Evolutionary conservation across 495 filamentous ascomycete genomes (phyloP).

Genomic region (Lasiosphaeriaceae sp.): DNA sequence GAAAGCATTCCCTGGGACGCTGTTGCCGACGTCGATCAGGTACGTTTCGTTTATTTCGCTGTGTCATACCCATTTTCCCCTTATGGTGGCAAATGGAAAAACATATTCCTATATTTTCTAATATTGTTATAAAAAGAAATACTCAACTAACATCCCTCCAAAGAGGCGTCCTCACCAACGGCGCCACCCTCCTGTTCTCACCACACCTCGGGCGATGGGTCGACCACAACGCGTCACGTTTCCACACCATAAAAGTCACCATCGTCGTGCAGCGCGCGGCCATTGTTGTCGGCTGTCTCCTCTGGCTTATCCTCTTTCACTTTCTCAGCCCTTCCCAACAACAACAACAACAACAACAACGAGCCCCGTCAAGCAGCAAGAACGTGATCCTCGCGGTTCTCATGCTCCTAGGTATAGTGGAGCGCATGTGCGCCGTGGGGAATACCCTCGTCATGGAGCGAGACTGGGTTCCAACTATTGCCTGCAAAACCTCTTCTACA

Average conservation of each 20-base stretch:
- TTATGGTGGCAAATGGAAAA: neutral
- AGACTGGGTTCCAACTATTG: constrained; percentile 51
- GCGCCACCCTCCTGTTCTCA: constrained; percentile 36
- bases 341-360: no score
- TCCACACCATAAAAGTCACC: constrained; percentile 30
- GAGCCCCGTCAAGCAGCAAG: constrained; percentile 1
- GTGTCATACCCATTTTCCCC: neutral
- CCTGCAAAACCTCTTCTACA: constrained; percentile 18
- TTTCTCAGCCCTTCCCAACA: constrained; percentile 4
- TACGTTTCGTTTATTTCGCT: neutral
- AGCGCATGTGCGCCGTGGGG: constrained; percentile 45
- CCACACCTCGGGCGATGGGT: constrained; percentile 40
- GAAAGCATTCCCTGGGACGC: constrained; percentile 46
- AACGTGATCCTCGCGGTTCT: constrained; percentile 35
- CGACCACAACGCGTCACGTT: constrained; percentile 30
- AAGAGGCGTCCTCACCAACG: constrained; percentile 33
- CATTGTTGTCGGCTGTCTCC: constrained; percentile 40
- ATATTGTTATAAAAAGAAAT: neutral
- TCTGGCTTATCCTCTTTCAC: constrained; percentile 34
- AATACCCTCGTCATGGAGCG: constrained; percentile 58
- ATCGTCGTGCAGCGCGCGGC: constrained; percentile 38
- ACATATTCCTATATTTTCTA: neutral
- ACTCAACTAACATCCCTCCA: constrained; percentile 1
- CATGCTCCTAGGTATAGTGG: constrained; percentile 45
- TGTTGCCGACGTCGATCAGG: constrained; percentile 40